phyloP scores from a whole-genome alignment of 2,329 filamentous ascomycete species.

The Curvularia eragrostidis region DNA sequence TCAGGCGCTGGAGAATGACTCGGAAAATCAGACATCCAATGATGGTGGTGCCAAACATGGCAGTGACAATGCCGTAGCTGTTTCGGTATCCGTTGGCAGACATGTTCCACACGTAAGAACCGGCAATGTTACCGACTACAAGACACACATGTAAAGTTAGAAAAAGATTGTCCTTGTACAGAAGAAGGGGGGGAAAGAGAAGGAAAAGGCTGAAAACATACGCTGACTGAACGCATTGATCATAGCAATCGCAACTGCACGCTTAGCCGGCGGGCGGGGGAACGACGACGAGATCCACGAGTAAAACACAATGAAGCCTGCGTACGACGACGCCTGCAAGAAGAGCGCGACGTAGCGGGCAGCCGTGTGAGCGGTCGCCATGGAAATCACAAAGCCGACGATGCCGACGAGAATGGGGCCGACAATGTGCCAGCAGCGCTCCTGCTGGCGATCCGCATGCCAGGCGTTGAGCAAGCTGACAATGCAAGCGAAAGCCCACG shows the following conservation, averaged over 20 bases:
- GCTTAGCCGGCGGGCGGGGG: conserved; percentile 66
- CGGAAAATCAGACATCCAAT: conserved; percentile 54
- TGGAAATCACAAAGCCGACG: conserved; percentile 53
- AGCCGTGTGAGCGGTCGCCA: conserved; percentile 40
- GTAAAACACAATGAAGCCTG: conserved; percentile 49
- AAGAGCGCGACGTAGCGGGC: conserved; percentile 46
- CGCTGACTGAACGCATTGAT: conserved; percentile 59
- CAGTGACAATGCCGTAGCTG: conserved; percentile 69
- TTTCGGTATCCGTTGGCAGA: conserved; percentile 66
- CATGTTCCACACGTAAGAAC: conserved; percentile 68
- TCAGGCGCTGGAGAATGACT: conserved; percentile 36
- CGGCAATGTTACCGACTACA: conserved; percentile 54
- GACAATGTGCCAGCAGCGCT: conserved; percentile 61
- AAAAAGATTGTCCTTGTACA: no score
- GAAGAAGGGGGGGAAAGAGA: no score
- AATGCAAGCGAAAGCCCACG: conserved; percentile 57
- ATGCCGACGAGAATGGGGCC: conserved; percentile 53
- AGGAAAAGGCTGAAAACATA: not conserved
- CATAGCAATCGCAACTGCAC: conserved; percentile 66
- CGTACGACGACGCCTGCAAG: conserved; percentile 50
- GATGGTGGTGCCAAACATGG: conserved; percentile 69
- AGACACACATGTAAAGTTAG: no score
- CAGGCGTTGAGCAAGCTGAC: conserved; percentile 59
- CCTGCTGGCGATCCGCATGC: conserved; percentile 59
- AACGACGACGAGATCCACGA: conserved; percentile 46